phyloP scores from a whole-genome alignment of 78 protist genomes.

The Dictyostelium capitatum region DNA sequence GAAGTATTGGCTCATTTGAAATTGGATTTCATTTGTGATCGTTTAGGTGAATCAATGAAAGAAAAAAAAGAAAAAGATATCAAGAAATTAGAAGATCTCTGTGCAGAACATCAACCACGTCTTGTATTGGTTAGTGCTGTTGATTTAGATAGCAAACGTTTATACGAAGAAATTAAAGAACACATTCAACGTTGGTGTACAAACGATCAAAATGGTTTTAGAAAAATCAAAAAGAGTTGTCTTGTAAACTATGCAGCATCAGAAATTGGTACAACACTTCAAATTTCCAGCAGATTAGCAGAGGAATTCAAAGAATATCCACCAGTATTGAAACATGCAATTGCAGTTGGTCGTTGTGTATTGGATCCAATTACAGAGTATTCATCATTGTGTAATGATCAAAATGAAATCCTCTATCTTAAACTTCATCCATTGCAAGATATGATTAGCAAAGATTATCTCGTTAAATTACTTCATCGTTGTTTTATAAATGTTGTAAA shows the following conservation, averaged over 20 bases:
- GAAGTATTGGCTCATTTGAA: constrained; percentile 43
- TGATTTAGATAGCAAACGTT: constrained; percentile 37
- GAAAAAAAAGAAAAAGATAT: constrained; percentile 49
- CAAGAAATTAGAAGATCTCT: neutral
- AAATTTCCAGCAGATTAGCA: constrained; percentile 15
- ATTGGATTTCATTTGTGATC: constrained; percentile 67
- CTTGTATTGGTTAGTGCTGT: constrained; percentile 27
- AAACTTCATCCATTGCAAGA: constrained; percentile 80
- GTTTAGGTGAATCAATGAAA: constrained; percentile 42
- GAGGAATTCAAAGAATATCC: constrained; percentile 75
- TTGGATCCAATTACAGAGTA: constrained; percentile 77
- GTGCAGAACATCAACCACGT: constrained; percentile 52
- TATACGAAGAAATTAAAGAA: constrained; percentile 37
- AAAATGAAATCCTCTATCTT: constrained; percentile 47
- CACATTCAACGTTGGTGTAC: neutral
- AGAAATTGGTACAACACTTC: constrained; percentile 61
- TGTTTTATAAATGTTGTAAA: constrained; percentile 75
- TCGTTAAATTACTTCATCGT: constrained; percentile 59
- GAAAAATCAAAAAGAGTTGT: neutral
- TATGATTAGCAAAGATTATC: constrained; percentile 70
- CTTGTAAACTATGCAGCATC: constrained; percentile 27
- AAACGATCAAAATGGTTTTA: neutral
- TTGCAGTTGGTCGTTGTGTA: constrained; percentile 60
- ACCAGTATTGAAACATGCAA: constrained; percentile 45
- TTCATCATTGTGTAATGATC: constrained; percentile 53